A percentile compares a stretch with the other conserved stretches of the same genome.
These are phyloP conservation scores for Logfia minima DNA, from an alignment of 129 eudicot species.

Conservation along the genomic window DNA sequence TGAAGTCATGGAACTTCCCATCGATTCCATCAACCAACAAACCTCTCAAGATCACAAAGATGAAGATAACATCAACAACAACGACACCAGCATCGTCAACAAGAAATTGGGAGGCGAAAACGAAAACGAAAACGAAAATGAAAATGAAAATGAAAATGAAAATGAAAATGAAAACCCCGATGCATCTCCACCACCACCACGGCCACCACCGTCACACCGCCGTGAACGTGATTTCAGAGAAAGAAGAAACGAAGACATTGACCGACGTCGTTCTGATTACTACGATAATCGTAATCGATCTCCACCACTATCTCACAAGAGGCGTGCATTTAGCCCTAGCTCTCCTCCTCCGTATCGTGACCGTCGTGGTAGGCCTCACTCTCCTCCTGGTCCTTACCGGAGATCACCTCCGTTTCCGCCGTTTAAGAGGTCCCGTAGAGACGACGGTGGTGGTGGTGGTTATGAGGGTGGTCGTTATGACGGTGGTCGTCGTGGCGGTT, in stretches of 20 bases:
- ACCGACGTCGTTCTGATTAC: conserved; percentile 65
- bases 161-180: conserved; percentile 27
- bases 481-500: conserved; percentile 89
- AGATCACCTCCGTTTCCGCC: conserved; percentile 69
- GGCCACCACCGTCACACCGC: conserved; percentile 45
- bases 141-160: neutral
- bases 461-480: conserved; percentile 72
- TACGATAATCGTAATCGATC: conserved; percentile 73
- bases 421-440: conserved; percentile 73
- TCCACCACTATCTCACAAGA: conserved; percentile 62
- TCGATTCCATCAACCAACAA: neutral
- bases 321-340: conserved; percentile 64
- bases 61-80: neutral
- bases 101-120: neutral
- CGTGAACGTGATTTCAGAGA: conserved; percentile 80
- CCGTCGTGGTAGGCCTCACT: conserved; percentile 59
- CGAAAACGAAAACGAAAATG: neutral
- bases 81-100: neutral
- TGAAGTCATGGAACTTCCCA: neutral
- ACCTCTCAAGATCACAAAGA: neutral
- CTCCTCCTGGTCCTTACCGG: conserved; percentile 48
- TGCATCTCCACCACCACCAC: conserved; percentile 55
- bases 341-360: conserved; percentile 82
- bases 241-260: conserved; percentile 63
- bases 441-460: conserved; percentile 47